These are phyloP conservation scores for Acaromyces ingoldii DNA, from an alignment of 1,284 basidiomycete genomes.

Conservation along the genomic window DNA sequence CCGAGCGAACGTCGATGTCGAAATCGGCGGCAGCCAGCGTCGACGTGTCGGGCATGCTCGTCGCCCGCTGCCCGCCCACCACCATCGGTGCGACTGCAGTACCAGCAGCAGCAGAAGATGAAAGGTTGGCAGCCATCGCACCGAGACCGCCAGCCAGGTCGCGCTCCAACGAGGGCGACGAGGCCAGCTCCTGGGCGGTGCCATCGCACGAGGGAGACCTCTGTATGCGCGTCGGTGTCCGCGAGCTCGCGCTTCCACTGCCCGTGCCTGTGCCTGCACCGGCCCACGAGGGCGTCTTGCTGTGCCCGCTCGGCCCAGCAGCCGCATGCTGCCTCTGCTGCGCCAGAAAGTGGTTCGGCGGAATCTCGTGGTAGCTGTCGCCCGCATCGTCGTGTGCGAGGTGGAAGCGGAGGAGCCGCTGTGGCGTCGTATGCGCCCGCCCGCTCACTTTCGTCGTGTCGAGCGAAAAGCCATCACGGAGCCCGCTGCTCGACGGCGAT, in stretches of 20 bases:
- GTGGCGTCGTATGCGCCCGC: too few relatives aligned
- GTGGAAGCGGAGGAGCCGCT: too few relatives aligned
- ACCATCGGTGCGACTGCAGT: background rate
- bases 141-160: constrained; percentile 8
- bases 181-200: constrained; percentile 6
- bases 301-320: background rate
- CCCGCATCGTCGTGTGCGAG: too few relatives aligned
- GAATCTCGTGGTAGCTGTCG: constrained; percentile 38
- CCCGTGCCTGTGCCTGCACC: background rate
- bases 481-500: too few relatives aligned
- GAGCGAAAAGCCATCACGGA: too few relatives aligned
- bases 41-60: constrained; percentile 62
- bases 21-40: constrained; percentile 89
- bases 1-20: constrained; percentile 84
- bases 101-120: too few relatives aligned
- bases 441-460: too few relatives aligned
- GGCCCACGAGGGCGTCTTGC: background rate
- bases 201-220: background rate
- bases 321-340: constrained; percentile 19
- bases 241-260: background rate
- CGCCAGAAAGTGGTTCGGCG: constrained; percentile 37
- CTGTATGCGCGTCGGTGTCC: constrained; percentile 6
- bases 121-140: background rate
- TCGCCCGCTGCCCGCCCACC: constrained; percentile 4
- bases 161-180: background rate